Conservation (phyloP, 106 monocot species). For the Dendrobium nobile region DNA sequence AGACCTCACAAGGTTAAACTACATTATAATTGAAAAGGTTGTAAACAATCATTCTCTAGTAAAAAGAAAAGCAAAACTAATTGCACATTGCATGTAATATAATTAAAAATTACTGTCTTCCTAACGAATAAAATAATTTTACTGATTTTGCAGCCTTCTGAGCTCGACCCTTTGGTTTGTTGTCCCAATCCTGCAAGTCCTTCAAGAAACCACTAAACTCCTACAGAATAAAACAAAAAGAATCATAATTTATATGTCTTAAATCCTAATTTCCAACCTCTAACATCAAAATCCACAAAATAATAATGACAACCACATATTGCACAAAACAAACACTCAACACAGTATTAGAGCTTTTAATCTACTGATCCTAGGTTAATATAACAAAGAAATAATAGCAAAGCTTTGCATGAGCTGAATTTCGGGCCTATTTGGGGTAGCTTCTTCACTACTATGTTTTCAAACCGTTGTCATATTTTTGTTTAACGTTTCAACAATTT, state of each 20-base stretch:
- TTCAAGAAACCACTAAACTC: slow-evolving; percentile 38
- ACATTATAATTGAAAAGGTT: no score
- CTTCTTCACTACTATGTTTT: no score
- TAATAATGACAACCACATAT: neutral
- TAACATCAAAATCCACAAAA: slow-evolving; percentile 1
- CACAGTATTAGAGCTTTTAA: neutral
- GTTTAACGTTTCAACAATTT: no score
- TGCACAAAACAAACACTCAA: neutral
- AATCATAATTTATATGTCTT: neutral
- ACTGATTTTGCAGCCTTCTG: slow-evolving; percentile 7
- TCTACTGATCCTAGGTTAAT: neutral
- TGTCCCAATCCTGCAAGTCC: slow-evolving; percentile 23
- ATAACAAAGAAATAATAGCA: neutral
- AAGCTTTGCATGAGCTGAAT: neutral
- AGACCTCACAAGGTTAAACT: no score
- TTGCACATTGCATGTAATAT: neutral
- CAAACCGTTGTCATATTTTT: no score
- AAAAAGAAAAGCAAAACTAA: neutral
- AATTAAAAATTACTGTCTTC: neutral
- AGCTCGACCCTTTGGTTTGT: slow-evolving; percentile 10
- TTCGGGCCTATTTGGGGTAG: no score
- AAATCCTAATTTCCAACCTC: neutral
- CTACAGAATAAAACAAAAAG: slow-evolving; percentile 11
- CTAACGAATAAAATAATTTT: neutral
- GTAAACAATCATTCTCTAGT: neutral